phyloP scores from a whole-genome alignment of 192 early-diverging fungal genomes.

The Dissophora globulifera region DNA sequence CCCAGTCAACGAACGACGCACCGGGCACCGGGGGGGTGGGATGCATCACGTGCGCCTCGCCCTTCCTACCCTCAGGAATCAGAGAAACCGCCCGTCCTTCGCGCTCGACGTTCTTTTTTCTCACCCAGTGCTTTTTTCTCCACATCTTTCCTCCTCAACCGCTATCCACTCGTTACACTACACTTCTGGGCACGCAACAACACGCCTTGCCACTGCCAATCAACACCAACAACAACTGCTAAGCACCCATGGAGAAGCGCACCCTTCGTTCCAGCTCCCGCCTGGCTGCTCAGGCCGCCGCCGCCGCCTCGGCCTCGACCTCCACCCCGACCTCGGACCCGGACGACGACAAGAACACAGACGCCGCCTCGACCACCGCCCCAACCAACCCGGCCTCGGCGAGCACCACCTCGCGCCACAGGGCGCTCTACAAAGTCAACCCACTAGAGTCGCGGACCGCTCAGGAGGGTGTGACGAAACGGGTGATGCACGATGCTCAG shows the following conservation, averaged over 20 bases:
- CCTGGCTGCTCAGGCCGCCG: slow-evolving; percentile 11
- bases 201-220: neutral
- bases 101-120: too few species aligned
- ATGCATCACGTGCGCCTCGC: too few species aligned
- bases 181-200: slow-evolving; percentile 1
- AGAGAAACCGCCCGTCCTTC: too few species aligned
- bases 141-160: too few species aligned
- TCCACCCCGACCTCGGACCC: neutral
- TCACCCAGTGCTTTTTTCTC: too few species aligned
- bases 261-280: slow-evolving; percentile 44
- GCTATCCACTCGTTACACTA: too few species aligned
- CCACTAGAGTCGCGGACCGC: slow-evolving; percentile 54
- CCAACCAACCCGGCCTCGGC: neutral
- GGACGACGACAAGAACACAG: slow-evolving; percentile 33
- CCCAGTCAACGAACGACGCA: too few species aligned
- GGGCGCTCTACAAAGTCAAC: slow-evolving; percentile 61
- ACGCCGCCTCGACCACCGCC: neutral
- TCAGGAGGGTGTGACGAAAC: slow-evolving; percentile 61
- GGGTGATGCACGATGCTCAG: slow-evolving; percentile 66
- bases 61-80: too few species aligned
- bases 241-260: slow-evolving; percentile 38
- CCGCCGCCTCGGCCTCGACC: slow-evolving; percentile 16
- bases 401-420: too few species aligned
- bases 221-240: too few species aligned
- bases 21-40: too few species aligned